A percentile compares a stretch with the other conserved stretches of the same genome.
These are phyloP conservation scores for Globisporangium nunn DNA, from an alignment of 352 stramenopile genomes.

Conservation along the genomic window DNA sequence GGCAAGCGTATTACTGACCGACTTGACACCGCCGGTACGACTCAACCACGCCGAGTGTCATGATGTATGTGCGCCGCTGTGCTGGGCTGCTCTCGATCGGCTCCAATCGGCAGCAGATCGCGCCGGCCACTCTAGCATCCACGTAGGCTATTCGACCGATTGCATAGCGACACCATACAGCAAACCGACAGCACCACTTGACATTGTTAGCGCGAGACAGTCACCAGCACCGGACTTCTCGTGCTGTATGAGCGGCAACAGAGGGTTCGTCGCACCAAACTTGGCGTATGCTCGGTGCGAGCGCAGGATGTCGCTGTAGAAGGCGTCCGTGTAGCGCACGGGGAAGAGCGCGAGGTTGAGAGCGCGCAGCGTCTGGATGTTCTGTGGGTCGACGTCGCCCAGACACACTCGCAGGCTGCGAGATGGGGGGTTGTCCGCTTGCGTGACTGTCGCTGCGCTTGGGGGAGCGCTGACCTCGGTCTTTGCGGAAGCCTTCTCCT, in stretches of 20 bases:
- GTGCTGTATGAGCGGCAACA: background rate
- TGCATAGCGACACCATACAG: background rate
- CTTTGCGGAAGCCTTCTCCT: too few relatives aligned
- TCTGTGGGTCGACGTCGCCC: constrained; percentile 44
- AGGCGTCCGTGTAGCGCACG: constrained; percentile 89
- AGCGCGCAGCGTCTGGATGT: constrained; percentile 73
- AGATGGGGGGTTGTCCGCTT: too few relatives aligned
- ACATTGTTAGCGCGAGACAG: background rate
- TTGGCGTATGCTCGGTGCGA: constrained; percentile 42
- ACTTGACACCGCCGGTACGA: constrained; percentile 82
- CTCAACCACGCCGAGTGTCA: constrained; percentile 91
- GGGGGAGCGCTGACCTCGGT: too few relatives aligned
- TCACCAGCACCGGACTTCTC: too few relatives aligned
- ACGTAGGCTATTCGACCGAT: constrained; percentile 42
- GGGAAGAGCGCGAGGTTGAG: constrained; percentile 91
- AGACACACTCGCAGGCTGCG: constrained; percentile 23
- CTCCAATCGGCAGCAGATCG: constrained; percentile 88
- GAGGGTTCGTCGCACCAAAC: constrained; percentile 21
- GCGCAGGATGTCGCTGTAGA: constrained; percentile 89
- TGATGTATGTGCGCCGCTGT: constrained; percentile 86
- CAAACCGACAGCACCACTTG: too few relatives aligned
- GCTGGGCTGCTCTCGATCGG: constrained; percentile 12
- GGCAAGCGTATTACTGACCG: constrained; percentile 17
- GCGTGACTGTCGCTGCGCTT: too few relatives aligned
- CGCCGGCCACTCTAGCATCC: constrained; percentile 77